phyloP scores from a whole-genome alignment of 345 rosid species.

The Heritiera fomes region DNA sequence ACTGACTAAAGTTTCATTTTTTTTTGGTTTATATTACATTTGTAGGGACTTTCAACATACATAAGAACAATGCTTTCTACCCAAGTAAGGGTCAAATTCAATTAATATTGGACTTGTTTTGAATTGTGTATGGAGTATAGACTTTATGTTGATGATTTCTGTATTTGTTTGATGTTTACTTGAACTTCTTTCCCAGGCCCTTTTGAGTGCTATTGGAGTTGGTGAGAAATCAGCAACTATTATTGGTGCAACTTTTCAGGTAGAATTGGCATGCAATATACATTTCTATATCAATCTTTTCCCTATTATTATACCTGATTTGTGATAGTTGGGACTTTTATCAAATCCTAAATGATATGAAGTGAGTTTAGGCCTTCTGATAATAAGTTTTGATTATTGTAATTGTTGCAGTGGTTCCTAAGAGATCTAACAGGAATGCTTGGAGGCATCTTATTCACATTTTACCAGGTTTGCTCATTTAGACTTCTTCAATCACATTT shows the following conservation, averaged over 20 bases:
- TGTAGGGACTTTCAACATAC: slow-evolving; percentile 87
- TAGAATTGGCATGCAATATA: slow-evolving; percentile 20
- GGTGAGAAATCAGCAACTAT: slow-evolving; percentile 97
- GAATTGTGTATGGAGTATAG: not conserved
- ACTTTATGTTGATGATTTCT: not conserved
- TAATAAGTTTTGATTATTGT: slow-evolving; percentile 13
- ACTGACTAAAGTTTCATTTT: not conserved
- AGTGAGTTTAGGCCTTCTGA: slow-evolving; percentile 12
- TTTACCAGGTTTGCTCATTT: slow-evolving; percentile 62
- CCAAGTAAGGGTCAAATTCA: slow-evolving; percentile 53
- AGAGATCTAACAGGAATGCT: slow-evolving; percentile 98
- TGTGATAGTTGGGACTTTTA: not conserved
- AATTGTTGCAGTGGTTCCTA: slow-evolving; percentile 77
- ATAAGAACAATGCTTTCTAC: slow-evolving; percentile 97
- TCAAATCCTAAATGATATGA: not conserved
- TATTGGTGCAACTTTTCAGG: slow-evolving; percentile 96
- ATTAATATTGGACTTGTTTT: slow-evolving; percentile 12
- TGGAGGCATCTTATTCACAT: slow-evolving; percentile 86
- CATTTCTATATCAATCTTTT: not conserved
- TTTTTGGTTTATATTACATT: slow-evolving; percentile 6
- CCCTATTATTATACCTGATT: not conserved
- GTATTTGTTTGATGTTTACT: not conserved
- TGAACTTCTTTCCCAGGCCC: slow-evolving; percentile 52
- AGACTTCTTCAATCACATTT: slow-evolving; percentile 5
- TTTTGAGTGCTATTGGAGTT: slow-evolving; percentile 91